Base-by-base conservation (phyloP, 2,329 filamentous ascomycete species). In the Sordariomycetes sp. region DNA sequence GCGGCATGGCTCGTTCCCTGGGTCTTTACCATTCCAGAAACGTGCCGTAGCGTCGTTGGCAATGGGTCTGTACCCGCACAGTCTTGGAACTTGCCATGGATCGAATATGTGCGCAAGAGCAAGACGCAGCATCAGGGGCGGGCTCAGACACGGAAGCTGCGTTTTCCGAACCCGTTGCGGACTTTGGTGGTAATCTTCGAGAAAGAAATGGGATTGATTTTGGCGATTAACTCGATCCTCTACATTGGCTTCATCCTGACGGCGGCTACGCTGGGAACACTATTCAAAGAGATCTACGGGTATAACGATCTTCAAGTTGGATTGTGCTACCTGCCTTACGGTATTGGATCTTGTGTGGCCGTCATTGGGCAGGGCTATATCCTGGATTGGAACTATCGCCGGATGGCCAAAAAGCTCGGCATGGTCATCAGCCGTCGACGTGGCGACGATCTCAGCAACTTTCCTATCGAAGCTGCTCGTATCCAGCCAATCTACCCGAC, bases 301-400 rank as follows among this genome's bases (percentile, higher is more conserved):
- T 72, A 66, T 39, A 59, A 63, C 42, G 61, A 70, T 28, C 52
- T 75, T 10, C 55, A 69, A 41, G 59, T 71, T 19, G 70, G 71
- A 3, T 56, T 75, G 3, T 72, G 70, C 42, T 75, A 68, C 43
- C 55, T 75, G 10, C 70, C 70, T 1, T 68, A 73, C 33, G 71
- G 70, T 1, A 46, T 64, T 3, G 68, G 68, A 4, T 72, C 66
- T 37, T 66, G 60, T 25, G 38, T 63, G 8, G 62, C 69, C 2
- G 63, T 68, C 10, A 44, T 74, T 18, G 49, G 53, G n/a, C 70
- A 74, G 40, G 81, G 84, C 5, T 66, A 67, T 42, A 47, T 74
- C 6, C 58, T 72, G 31, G 70, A 75, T 53, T 78, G 73, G 66
- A 87, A 87, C 52, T 93, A 84, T 53, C 68, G 75, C 6, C 72